Base-by-base conservation (phyloP, 192 early-diverging fungal species). In the Coemansia sp. region DNA sequence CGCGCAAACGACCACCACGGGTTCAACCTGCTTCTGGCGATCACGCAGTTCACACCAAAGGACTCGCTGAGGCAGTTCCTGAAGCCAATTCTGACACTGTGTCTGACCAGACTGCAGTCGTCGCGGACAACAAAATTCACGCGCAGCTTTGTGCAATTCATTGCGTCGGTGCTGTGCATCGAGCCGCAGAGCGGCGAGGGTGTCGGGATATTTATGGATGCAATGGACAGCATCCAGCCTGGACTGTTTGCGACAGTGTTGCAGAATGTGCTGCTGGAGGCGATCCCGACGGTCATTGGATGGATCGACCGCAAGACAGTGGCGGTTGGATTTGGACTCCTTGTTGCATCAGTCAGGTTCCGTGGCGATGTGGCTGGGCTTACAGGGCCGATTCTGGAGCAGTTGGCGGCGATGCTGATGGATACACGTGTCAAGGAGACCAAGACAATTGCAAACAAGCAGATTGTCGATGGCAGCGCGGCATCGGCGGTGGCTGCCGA, bases 1-100 rank as follows among this genome's bases (percentile, higher is more conserved):
- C 88, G 89, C 63, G 62, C 89, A 36, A 93, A 93, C 68, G 96
- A 98, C 77, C 89, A 93, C 60, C 87, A 92, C 71, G 95, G 90
- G 0, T 92, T 99, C 48, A 87, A 89, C 30, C 83, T 99, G 60
- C 74, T 99, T 63, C 76, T 85, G 64, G 77, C 92, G 15, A 85
- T 97, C 49, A 89, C 94, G 63, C 78, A 90, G 57, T 87, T 90
- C 71, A 83, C 94, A 6, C 92, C 94, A n/a, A 82, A 83, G 78
- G 88, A 79, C 11, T 77, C 82, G 16, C 69, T 91, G 14, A 63
- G 69, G 36, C 72, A 78, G 55, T 89, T 84, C 66, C 62, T 89
- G 48, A 86, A 86, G 64, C 85, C 87, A 24, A 81, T 92, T 30
- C 84, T 90, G 60, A 84, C 85, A 71, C 85, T 87, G 51, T 72